phyloP scores from a whole-genome alignment of 306 rosid species.

The Prunus salicina region DNA sequence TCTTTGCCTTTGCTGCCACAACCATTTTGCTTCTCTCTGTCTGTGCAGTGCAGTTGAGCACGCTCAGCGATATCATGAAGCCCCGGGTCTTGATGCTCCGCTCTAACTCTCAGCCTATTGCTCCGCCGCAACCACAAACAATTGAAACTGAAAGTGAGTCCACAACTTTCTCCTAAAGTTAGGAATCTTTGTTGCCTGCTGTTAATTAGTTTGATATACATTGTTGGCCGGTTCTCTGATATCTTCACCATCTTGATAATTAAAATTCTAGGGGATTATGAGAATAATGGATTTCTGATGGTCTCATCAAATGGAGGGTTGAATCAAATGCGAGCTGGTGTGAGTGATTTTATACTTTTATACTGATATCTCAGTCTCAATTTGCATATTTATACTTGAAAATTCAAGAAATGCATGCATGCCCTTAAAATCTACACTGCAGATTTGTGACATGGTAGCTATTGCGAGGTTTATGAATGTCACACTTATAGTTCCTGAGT shows the following conservation, averaged over 20 bases:
- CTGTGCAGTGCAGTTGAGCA: constrained; percentile 33
- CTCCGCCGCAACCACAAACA: constrained; percentile 1
- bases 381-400: neutral
- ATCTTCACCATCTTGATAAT: neutral
- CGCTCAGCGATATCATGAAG: constrained; percentile 20
- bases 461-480: constrained; percentile 52
- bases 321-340: constrained; percentile 75
- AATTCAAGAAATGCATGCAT: neutral
- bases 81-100: constrained; percentile 27
- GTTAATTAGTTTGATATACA: neutral
- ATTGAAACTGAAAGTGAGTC: constrained; percentile 22
- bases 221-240: neutral
- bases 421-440: neutral
- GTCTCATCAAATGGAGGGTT: constrained; percentile 73
- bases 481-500: constrained; percentile 62
- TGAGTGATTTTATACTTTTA: constrained; percentile 23
- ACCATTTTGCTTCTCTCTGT: constrained; percentile 37
- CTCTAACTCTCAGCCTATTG: constrained; percentile 3
- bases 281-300: constrained; percentile 59
- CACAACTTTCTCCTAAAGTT: neutral
- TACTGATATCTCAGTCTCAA: neutral
- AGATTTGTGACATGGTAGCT: constrained; percentile 76
- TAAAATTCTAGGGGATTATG: constrained; percentile 35
- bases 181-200: neutral
- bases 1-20: constrained; percentile 38